phyloP scores from a whole-genome alignment of 495 filamentous ascomycete genomes.

The Chaetomidium leptoderma region DNA sequence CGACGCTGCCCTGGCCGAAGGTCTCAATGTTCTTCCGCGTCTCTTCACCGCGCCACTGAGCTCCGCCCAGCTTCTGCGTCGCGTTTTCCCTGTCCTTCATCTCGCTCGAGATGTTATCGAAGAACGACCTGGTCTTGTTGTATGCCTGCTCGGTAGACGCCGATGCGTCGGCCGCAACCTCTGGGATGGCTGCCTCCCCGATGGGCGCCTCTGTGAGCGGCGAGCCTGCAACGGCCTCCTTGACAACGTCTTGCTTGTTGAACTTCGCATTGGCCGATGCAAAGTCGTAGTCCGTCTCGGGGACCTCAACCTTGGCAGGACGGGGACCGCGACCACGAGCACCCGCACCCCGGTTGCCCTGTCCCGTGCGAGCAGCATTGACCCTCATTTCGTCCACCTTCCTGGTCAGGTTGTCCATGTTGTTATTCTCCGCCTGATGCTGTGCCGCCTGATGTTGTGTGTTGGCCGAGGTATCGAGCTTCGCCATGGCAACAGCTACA shows the following conservation, averaged over 20 bases:
- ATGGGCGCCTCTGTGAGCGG: conserved; percentile 56
- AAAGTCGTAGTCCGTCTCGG: conserved; percentile 89
- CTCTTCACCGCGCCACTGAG: conserved; percentile 89
- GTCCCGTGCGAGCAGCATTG: conserved; percentile 46
- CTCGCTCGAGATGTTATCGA: conserved; percentile 96
- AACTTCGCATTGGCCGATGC: conserved; percentile 90
- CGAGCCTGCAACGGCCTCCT: conserved; percentile 81
- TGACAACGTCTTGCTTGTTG: conserved; percentile 92
- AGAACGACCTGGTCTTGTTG: conserved; percentile 83
- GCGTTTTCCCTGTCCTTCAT: conserved; percentile 77
- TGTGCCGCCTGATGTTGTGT: conserved; percentile 41
- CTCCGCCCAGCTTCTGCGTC: conserved; percentile 65
- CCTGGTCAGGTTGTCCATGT: conserved; percentile 73
- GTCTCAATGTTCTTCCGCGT: conserved; percentile 95
- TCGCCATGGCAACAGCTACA: conserved; percentile 86
- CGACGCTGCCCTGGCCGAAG: conserved; percentile 96
- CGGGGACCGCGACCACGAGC: conserved; percentile 54
- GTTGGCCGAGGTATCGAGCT: conserved; percentile 50
- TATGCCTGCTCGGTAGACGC: conserved; percentile 53
- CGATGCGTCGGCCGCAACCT: conserved; percentile 35
- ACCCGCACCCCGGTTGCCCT: conserved; percentile 31
- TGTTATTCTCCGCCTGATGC: conserved; percentile 36
- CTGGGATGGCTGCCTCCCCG: conserved; percentile 29
- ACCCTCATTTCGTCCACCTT: conserved; percentile 86
- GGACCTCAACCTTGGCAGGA: conserved; percentile 75